Base-by-base conservation (phyloP, 2,329 filamentous ascomycete species). In the Immersiporthe knoxdaviesiana region DNA sequence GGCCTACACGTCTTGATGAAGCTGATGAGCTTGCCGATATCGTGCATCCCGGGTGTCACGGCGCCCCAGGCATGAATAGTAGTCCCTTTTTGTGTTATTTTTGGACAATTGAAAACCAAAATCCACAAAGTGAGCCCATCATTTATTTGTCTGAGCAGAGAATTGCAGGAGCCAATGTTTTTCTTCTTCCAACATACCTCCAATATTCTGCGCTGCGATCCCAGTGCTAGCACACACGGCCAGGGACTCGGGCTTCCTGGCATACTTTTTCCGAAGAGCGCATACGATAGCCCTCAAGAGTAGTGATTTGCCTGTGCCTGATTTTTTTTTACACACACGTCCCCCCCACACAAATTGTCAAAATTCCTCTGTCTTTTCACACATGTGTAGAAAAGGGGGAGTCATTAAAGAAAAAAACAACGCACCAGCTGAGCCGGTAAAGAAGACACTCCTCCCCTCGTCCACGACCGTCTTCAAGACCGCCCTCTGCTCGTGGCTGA, bases 181-280 rank as follows among this genome's bases (percentile, higher is more conserved):
- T 5, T 18, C 41, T 7, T 21, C 41, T 18, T 16, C 16, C 21
- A n/a, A 47, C 68, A 32, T 32, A 75, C 91, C 91, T 59, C 90
- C 91, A 68, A 93, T 88, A 73, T 93, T 92, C 78, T 90, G 92
- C 21, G 91, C 91, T 66, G 91, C 91, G 60, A 93, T 82, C 52
- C 91, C 91, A 0, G 91, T 93, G 11, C 91, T 93, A 27, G 91
- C 91, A 8, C 91, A 93, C 30, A 93, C 88, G 21, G 91, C 91
- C 63, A 93, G 84, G 58, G 88, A 84, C 75, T 92, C 90, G 6
- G 85, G 84, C 72, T 92, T 89, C 52, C 83, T 83, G 30, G 79
- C 79, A 74, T 87, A 89, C 75, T 91, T 92, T 66, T 84, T 84
- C 24, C 87, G 86, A 56, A 93, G 75, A 5, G 85, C 84, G n/a